Percentiles rank a stretch among this genome's conserved stretches.
Evolutionary conservation across 176 grass and related monocot species (phyloP).

Genomic region (Carex parvula): DNA sequence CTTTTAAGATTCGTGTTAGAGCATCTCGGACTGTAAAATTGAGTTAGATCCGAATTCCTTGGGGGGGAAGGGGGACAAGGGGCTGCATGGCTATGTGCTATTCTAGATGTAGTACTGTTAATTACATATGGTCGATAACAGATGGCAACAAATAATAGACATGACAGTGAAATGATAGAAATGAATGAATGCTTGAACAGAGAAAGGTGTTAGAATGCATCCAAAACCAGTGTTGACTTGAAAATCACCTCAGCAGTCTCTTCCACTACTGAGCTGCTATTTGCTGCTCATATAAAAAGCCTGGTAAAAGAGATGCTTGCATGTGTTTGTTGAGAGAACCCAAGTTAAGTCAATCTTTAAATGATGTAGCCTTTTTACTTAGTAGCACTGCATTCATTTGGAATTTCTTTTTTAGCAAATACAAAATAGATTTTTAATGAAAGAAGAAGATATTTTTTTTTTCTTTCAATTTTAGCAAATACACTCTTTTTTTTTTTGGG

Average conservation of each 20-base stretch:
- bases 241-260: background rate
- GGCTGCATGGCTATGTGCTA: background rate
- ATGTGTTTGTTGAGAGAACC: background rate
- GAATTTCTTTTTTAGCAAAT: no score
- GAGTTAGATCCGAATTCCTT: no score
- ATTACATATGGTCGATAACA: no score
- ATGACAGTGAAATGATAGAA: background rate
- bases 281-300: background rate
- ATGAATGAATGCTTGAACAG: background rate
- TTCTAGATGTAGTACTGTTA: background rate
- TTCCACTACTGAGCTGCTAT: background rate
- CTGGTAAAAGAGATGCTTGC: background rate
- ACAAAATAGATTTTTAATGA: no score
- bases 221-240: constrained; percentile 17
- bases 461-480: no score
- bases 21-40: no score
- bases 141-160: no score
- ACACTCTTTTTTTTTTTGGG: no score
- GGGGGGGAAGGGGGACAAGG: no score
- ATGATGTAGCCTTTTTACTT: background rate
- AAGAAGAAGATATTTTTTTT: no score
- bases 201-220: background rate
- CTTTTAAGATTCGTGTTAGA: no score
- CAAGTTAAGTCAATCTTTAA: background rate
- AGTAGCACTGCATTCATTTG: background rate